These are phyloP conservation scores for Calonectria ilicicola DNA, from an alignment of 2,329 filamentous ascomycete genomes.

Conservation along the genomic window DNA sequence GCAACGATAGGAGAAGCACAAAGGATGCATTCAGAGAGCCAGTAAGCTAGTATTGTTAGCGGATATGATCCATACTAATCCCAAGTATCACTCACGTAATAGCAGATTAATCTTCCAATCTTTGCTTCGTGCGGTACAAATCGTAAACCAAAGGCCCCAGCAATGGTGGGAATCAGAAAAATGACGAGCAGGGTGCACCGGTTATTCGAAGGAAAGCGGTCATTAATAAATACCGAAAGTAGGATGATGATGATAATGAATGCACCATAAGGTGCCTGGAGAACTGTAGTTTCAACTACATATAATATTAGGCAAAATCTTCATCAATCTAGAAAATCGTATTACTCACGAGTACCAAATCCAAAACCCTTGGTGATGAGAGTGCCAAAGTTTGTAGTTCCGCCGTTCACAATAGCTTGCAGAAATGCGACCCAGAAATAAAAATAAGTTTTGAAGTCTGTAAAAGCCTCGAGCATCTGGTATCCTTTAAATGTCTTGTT, in stretches of 20 bases:
- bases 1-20: not conserved
- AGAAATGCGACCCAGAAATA: not conserved
- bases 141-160: not conserved
- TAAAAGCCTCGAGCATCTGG: not conserved
- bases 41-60: not conserved
- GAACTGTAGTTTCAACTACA: not conserved
- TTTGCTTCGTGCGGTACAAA: not conserved
- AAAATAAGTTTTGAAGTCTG: not conserved
- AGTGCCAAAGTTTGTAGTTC: not conserved
- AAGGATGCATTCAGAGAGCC: not conserved
- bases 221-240: not conserved
- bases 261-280: not conserved
- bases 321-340: too few relatives aligned
- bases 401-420: not conserved
- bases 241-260: not conserved
- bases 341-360: not conserved
- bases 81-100: not conserved
- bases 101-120: not conserved
- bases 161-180: not conserved
- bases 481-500: not conserved
- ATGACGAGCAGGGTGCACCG: not conserved
- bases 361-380: not conserved
- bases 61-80: not conserved
- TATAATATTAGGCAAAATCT: not conserved
- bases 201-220: not conserved